phyloP scores from a whole-genome alignment of 2,329 filamentous ascomycete species.

The Sphaerostilbella broomeana region DNA sequence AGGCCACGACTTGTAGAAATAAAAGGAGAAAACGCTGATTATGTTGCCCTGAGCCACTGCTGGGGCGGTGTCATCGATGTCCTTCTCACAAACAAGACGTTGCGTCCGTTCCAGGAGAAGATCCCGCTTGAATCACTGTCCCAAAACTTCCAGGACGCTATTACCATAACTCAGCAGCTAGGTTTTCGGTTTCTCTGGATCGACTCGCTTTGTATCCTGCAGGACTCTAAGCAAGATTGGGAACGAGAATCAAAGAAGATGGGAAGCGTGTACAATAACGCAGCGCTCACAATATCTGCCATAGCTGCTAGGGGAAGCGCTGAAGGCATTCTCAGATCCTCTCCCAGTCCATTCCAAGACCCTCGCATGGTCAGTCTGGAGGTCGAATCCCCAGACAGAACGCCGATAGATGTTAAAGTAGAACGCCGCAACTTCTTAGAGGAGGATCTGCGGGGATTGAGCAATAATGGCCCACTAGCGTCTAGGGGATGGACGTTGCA shows the following conservation, averaged over 20 bases:
- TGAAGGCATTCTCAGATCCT: slow-evolving; percentile 2
- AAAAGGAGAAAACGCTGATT: not conserved
- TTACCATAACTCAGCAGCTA: slow-evolving; percentile 13
- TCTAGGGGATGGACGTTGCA: slow-evolving; percentile 7
- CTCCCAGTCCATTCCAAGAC: not conserved
- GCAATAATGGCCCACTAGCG: not conserved
- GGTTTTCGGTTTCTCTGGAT: slow-evolving; percentile 18
- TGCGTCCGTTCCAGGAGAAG: not conserved
- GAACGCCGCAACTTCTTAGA: slow-evolving; percentile 1
- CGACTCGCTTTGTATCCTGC: slow-evolving; percentile 18
- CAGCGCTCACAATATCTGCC: slow-evolving; percentile 17
- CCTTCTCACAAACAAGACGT: slow-evolving; percentile 2
- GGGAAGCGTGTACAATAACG: slow-evolving; percentile 12
- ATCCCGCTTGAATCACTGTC: slow-evolving; percentile 5
- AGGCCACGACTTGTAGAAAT: not conserved
- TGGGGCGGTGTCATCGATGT: slow-evolving; percentile 5
- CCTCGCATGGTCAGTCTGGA: not conserved
- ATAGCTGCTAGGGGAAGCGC: slow-evolving; percentile 4
- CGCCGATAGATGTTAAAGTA: not conserved
- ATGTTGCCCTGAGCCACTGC: slow-evolving; percentile 8
- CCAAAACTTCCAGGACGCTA: slow-evolving; percentile 15
- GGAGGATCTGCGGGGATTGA: not conserved
- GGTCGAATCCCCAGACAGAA: not conserved
- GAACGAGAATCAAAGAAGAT: slow-evolving; percentile 13
- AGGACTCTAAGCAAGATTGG: slow-evolving; percentile 17